Conservation (phyloP, 805 yeast genomes). For the Ogataea kodamae region DNA sequence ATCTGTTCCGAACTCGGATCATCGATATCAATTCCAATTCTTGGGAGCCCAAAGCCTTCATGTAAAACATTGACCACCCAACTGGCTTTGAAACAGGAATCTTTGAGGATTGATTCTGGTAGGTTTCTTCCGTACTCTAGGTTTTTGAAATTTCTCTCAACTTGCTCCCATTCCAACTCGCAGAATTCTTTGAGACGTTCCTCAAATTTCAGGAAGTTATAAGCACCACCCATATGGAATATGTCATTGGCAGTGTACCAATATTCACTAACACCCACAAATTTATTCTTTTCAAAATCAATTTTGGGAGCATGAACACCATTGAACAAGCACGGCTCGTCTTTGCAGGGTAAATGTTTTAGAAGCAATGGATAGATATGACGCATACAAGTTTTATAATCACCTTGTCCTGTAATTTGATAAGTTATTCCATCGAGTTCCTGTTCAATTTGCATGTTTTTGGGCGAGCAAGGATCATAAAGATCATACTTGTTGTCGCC, state of each 20-base stretch:
- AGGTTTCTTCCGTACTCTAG: constrained; percentile 59
- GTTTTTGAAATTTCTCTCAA: constrained; percentile 44
- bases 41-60: constrained; percentile 88
- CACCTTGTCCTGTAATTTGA: constrained; percentile 69
- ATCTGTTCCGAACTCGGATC: constrained; percentile 27
- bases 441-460: constrained; percentile 49
- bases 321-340: constrained; percentile 87
- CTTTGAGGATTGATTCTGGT: constrained; percentile 53
- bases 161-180: constrained; percentile 63
- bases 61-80: constrained; percentile 90
- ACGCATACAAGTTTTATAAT: constrained; percentile 68
- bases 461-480: constrained; percentile 80
- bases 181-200: constrained; percentile 69
- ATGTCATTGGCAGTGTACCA: constrained; percentile 97
- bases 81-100: constrained; percentile 90
- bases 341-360: constrained; percentile 78
- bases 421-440: constrained; percentile 46
- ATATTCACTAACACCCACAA: constrained; percentile 92
- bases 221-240: constrained; percentile 84
- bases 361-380: constrained; percentile 72
- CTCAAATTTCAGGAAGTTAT: constrained; percentile 69
- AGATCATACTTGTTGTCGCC: constrained; percentile 47
- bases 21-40: constrained; percentile 52
- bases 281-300: constrained; percentile 73
- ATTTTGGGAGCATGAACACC: constrained; percentile 93